Percentiles rank a stretch among this genome's conserved stretches.
These are phyloP conservation scores for Penicillium sp. DNA, from an alignment of 2,329 filamentous ascomycete genomes.

Conservation along the genomic window DNA sequence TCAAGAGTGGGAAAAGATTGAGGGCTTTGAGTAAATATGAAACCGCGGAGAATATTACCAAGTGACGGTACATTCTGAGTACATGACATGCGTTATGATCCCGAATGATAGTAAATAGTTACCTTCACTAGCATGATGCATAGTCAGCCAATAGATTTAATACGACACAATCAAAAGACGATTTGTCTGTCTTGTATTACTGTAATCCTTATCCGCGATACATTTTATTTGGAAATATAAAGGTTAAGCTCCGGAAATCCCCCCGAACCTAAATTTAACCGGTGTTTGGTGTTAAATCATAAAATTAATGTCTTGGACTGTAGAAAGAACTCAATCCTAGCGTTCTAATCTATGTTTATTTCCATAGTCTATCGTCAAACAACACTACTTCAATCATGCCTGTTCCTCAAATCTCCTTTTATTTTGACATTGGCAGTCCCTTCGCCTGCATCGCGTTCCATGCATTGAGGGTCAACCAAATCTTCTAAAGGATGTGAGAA, in stretches of 20 bases:
- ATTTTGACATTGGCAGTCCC: conserved; percentile 19
- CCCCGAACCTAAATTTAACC: background rate
- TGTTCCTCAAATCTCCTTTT: conserved; percentile 12
- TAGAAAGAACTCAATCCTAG: background rate
- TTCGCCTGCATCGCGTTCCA: conserved; percentile 20
- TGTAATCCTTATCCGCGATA: background rate
- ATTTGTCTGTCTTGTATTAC: background rate
- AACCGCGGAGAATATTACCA: background rate
- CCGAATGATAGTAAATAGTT: background rate
- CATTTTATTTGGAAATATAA: background rate
- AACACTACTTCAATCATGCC: conserved; percentile 1
- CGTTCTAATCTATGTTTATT: background rate
- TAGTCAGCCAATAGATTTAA: background rate
- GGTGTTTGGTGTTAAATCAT: background rate
- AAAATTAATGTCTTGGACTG: background rate
- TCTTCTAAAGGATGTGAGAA: no score
- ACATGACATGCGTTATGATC: background rate
- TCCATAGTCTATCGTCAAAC: background rate
- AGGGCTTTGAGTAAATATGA: conserved; percentile 19
- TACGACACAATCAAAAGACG: accelerated
- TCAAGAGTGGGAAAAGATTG: conserved; percentile 44
- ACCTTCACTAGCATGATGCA: background rate
- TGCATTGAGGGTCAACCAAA: conserved; percentile 6
- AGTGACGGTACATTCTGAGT: background rate
- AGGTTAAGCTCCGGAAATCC: background rate